Evolutionary conservation across 108 stramenopile species (phyloP).

Genomic region (Hondaea fermentalgiana): DNA sequence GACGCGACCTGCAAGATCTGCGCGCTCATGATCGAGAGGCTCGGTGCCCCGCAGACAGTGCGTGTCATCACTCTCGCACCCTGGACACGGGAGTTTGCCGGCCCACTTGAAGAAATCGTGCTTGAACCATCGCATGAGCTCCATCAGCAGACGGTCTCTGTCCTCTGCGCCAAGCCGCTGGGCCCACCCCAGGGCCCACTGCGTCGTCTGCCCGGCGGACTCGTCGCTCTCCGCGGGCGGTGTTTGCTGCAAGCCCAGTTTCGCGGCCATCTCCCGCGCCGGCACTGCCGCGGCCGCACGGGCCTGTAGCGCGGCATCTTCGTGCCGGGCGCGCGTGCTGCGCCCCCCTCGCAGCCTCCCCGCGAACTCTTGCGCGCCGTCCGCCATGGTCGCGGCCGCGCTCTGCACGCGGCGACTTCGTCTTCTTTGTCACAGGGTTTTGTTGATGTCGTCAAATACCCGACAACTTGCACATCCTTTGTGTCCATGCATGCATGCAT

Average conservation of each 20-base stretch:
- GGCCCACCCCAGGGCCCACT: not conserved
- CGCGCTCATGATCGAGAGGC: conserved; percentile 28
- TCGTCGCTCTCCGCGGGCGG: not conserved
- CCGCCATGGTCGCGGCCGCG: not conserved
- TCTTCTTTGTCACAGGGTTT: no score
- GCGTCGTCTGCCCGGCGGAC: not conserved
- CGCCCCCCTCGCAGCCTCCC: not conserved
- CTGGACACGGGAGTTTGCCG: conserved; percentile 44
- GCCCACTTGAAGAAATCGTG: conserved; percentile 56
- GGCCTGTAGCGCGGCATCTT: not conserved
- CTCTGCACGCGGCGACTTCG: no score
- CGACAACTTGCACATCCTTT: no score
- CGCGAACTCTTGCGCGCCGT: not conserved
- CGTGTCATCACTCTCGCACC: conserved; percentile 29
- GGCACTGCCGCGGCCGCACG: not conserved
- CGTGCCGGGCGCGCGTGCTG: not conserved
- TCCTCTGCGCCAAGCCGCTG: not conserved
- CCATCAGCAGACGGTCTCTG: not conserved
- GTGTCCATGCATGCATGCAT: no score
- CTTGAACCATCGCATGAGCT: conserved; percentile 51
- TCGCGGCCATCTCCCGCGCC: not conserved
- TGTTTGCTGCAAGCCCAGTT: not conserved
- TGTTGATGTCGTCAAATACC: no score
- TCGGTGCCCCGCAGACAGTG: not conserved
- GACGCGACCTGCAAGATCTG: conserved; percentile 26